phyloP scores from a whole-genome alignment of 2,329 filamentous ascomycete genomes.

The Colletotrichum neosansevieriae region DNA sequence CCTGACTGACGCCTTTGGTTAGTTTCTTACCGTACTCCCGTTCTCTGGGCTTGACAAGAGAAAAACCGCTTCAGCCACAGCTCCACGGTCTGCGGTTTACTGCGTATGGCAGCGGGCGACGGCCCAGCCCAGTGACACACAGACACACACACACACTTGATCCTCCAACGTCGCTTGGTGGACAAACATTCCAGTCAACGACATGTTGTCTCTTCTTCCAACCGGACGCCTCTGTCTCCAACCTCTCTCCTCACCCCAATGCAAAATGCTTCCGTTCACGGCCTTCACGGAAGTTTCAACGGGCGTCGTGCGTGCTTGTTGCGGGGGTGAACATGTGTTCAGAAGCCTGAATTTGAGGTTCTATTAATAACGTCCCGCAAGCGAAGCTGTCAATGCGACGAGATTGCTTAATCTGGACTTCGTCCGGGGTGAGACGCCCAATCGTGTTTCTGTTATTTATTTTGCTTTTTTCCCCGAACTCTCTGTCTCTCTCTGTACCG shows the following conservation, averaged over 20 bases:
- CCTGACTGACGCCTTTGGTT: constrained; percentile 36
- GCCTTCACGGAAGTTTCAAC: not conserved
- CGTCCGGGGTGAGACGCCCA: constrained; percentile 33
- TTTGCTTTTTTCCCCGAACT: constrained; percentile 31
- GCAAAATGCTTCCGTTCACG: constrained; percentile 8
- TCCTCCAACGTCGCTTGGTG: too few relatives aligned
- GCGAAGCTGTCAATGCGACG: constrained; percentile 31
- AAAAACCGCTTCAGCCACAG: constrained; percentile 21
- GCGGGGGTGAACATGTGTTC: not conserved
- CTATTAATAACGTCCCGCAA: constrained; percentile 29
- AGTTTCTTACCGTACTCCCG: constrained; percentile 3
- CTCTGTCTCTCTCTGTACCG: constrained; percentile 22
- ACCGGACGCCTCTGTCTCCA: not conserved
- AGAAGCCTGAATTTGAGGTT: constrained; percentile 15
- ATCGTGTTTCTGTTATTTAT: constrained; percentile 28
- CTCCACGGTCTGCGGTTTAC: not conserved
- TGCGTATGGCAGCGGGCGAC: too few relatives aligned
- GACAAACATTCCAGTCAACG: constrained; percentile 28
- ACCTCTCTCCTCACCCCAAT: not conserved
- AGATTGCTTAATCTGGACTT: constrained; percentile 34
- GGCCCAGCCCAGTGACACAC: not conserved
- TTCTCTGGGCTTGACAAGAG: not conserved
- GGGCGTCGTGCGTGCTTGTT: constrained; percentile 1
- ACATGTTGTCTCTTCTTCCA: constrained; percentile 35
- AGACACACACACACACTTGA: constrained; percentile 11